Evolutionary conservation across 2,329 filamentous ascomycete genomes (phyloP).

Genomic region (Polychaeton citri): DNA sequence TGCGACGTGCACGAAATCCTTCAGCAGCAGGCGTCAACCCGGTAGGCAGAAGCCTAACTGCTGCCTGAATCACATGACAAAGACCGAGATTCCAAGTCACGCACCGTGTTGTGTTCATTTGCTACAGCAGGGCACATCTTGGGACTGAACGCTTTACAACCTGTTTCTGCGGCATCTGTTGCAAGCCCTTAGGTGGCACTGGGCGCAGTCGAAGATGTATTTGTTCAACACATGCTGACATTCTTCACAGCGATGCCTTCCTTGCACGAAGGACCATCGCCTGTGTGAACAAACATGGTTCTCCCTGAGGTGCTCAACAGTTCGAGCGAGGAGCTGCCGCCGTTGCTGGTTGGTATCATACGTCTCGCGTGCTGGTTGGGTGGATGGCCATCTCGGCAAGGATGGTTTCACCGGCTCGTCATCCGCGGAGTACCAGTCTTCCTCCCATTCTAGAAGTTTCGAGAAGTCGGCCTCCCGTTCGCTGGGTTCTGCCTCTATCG

Average conservation of each 20-base stretch:
- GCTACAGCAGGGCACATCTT: no score
- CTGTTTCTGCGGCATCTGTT: conserved; percentile 35
- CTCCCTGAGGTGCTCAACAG: conserved; percentile 18
- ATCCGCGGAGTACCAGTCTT: conserved; percentile 5
- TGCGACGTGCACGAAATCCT: no score
- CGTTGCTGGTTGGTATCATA: background rate
- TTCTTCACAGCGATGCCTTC: conserved; percentile 29
- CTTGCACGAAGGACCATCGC: conserved; percentile 24
- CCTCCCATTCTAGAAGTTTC: conserved; percentile 7
- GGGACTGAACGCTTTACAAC: no score
- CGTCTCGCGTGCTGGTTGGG: background rate
- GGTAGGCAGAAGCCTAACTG: no score
- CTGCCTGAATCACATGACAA: no score
- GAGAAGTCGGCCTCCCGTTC: conserved; percentile 7
- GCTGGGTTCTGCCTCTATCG: background rate
- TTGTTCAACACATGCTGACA: conserved; percentile 26
- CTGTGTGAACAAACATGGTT: conserved; percentile 31
- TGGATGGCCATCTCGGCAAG: background rate
- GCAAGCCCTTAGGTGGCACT: conserved; percentile 35
- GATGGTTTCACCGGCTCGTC: background rate
- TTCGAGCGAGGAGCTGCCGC: conserved; percentile 16
- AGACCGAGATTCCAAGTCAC: no score
- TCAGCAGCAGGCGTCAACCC: no score
- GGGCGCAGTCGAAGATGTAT: conserved; percentile 29
- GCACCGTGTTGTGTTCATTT: no score